Base-by-base conservation (phyloP, 129 eudicot species). In the Chrysanthemum makinoi region DNA sequence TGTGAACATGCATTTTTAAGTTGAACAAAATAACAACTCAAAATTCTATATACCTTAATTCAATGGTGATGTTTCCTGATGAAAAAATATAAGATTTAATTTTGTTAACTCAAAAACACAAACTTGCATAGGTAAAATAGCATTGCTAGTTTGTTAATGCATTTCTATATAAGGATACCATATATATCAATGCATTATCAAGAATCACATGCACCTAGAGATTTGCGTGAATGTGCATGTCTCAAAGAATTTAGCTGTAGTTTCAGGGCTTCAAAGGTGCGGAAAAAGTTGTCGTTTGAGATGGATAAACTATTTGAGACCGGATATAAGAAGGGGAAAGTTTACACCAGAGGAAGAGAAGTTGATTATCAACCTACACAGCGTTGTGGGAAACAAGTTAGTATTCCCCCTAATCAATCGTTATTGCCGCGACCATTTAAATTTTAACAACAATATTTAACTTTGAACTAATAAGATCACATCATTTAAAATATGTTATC, bases 271-370 rank as follows among this genome's bases (percentile, higher is more conserved):
- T 67, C 90, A 86, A 81, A 91, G 97, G 77, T 89, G 96, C 16
- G 96, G 96, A n/a, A 89, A 89, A 65, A 89, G 96, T 53, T 89
- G 96, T 65, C 79, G 96, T 55, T 76, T 89, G 75, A 82, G 96
- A 82, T 89, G 96, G 96, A 89, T 89, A 77, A 89, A 89, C 72
- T 89, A 89, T 66, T 72, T 89, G 79, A 87, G 96, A 80, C 96
- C 96, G 13, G 96, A 89, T 68, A 84, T 89, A 0, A 76, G 93
- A 73, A 84, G 96, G 30, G 96, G 96, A 76, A 86, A 88, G 58
- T 89, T 89, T 58, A 82, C 93, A 2, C 85, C 88, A 0, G 93
- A 89, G 9, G 96, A 89, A 65, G 96, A 89, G 64, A 89, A 89
- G 79, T 60, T 89, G 72, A 89, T 89, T 66, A 89, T 89, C 75